Conservation (phyloP, 129 eudicot genomes). For the Centrapalus pauciflorus region DNA sequence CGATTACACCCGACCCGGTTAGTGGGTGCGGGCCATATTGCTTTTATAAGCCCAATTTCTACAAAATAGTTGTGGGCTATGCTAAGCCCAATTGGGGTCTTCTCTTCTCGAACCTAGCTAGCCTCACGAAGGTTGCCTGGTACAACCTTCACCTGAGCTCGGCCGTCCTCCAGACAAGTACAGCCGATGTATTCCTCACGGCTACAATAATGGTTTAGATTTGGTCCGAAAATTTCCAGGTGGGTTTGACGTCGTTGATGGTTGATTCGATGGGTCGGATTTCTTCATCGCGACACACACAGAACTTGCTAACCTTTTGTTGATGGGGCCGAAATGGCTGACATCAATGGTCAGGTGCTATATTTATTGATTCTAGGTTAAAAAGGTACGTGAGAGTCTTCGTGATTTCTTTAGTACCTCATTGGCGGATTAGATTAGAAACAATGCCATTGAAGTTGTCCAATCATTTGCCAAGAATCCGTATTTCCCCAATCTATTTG, state of each 20-base stretch:
- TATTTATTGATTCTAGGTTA: not conserved
- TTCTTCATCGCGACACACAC: constrained; percentile 1
- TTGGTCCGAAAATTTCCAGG: not conserved
- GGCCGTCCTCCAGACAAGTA: constrained; percentile 18
- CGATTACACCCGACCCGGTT: no score
- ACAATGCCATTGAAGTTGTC: constrained; percentile 53
- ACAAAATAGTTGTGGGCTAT: constrained; percentile 11
- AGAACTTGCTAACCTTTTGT: not conserved
- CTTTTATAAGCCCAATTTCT: not conserved
- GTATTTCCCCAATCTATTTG: constrained; percentile 4
- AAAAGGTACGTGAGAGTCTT: constrained; percentile 12
- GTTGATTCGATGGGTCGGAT: constrained; percentile 9
- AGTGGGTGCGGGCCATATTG: no score
- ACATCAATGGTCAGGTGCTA: not conserved
- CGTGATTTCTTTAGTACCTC: not conserved
- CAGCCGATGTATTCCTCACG: constrained; percentile 11
- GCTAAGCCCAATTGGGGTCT: constrained; percentile 12
- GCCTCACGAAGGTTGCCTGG: constrained; percentile 13
- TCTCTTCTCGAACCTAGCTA: constrained; percentile 21
- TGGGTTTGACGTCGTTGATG: constrained; percentile 15
- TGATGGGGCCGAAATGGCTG: constrained; percentile 9
- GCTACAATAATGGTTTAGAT: constrained; percentile 9
- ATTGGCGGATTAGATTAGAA: constrained; percentile 24
- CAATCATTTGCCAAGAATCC: constrained; percentile 14
- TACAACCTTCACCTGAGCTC: constrained; percentile 29